phyloP scores from a whole-genome alignment of 257 asterid genomes.

The Solanum commersonii region DNA sequence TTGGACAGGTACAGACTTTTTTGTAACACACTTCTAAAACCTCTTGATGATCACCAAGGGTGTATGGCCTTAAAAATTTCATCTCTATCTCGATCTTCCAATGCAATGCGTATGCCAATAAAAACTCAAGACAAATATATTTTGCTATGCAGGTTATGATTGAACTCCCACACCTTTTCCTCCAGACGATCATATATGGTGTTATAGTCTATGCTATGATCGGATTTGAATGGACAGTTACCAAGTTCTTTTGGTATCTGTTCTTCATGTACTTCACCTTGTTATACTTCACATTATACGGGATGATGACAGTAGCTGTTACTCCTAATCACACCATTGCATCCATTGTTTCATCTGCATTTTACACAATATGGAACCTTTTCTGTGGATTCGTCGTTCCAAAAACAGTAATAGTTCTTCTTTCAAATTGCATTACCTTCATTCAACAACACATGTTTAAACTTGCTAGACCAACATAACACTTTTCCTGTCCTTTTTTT shows the following conservation, averaged over 20 bases:
- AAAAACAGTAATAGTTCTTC: constrained; percentile 20
- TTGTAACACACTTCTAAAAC: no score
- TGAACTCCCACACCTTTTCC: constrained; percentile 56
- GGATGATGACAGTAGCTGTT: constrained; percentile 73
- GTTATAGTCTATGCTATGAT: constrained; percentile 70
- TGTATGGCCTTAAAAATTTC: neutral
- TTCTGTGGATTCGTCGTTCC: constrained; percentile 84
- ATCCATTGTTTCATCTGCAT: constrained; percentile 44
- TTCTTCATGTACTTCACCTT: constrained; percentile 75
- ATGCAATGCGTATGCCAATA: neutral
- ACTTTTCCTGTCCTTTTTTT: no score
- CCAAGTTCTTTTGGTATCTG: constrained; percentile 64
- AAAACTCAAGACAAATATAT: neutral
- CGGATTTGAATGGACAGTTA: constrained; percentile 60
- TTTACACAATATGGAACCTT: constrained; percentile 58
- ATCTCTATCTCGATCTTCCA: neutral
- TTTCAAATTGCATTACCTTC: neutral
- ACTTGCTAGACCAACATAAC: neutral
- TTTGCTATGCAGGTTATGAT: constrained; percentile 36
- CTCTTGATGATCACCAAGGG: neutral
- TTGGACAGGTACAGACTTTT: constrained; percentile 61
- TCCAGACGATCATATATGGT: constrained; percentile 50
- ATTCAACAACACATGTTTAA: neutral
- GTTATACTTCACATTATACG: constrained; percentile 69
- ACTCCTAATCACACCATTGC: constrained; percentile 75